Conservation (phyloP, 2,329 filamentous ascomycete genomes). For the Fragosphaeria purpurea region DNA sequence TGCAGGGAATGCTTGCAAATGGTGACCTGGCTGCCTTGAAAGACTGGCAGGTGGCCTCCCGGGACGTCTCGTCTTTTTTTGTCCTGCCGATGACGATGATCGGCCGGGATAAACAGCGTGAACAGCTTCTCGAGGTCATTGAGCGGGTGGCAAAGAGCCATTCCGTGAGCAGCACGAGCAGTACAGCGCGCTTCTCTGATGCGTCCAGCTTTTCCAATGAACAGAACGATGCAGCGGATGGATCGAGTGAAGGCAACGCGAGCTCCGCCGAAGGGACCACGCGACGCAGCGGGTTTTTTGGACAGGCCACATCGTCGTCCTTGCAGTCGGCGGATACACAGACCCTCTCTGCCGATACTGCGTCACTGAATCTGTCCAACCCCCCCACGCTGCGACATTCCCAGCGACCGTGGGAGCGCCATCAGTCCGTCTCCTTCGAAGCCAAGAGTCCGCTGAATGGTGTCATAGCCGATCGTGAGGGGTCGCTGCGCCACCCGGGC, state of each 20-base stretch:
- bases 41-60: constrained; percentile 67
- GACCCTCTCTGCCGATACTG: constrained; percentile 38
- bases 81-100: constrained; percentile 74
- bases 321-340: constrained; percentile 31
- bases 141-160: constrained; percentile 65
- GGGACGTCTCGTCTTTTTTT: constrained; percentile 87
- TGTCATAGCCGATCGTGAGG: constrained; percentile 30
- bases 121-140: constrained; percentile 62
- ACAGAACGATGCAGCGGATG: constrained; percentile 36
- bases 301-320: constrained; percentile 32
- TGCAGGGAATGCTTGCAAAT: constrained; percentile 64
- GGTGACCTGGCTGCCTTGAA: constrained; percentile 63
- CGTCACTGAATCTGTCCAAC: constrained; percentile 35
- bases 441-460: constrained; percentile 36
- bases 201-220: constrained; percentile 44
- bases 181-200: constrained; percentile 39
- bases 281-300: constrained; percentile 39
- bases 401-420: constrained; percentile 40
- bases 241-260: constrained; percentile 46
- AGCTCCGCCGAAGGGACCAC: constrained; percentile 46
- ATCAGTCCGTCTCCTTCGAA: constrained; percentile 41
- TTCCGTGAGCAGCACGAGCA: constrained; percentile 31
- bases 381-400: constrained; percentile 24
- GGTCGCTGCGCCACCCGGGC: constrained; percentile 28
- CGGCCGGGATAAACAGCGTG: constrained; percentile 63